Evolutionary conservation across 1,284 basidiomycete species (phyloP).

Genomic region (Leccinum fuscescens): DNA sequence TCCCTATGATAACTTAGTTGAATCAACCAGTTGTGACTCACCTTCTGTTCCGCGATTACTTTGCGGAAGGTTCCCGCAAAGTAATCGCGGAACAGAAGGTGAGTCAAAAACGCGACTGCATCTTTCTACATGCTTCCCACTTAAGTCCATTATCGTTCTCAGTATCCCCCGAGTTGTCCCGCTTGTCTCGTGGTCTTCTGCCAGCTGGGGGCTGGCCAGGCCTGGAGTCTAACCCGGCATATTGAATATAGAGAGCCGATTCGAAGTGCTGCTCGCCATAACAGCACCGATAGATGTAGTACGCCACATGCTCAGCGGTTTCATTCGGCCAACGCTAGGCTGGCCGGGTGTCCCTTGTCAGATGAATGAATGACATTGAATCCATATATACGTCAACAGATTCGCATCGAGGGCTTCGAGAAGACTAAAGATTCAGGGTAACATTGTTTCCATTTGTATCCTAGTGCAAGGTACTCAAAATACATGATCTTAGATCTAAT

Average conservation of each 20-base stretch:
- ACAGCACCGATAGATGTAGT: constrained; percentile 28
- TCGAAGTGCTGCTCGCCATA: constrained; percentile 41
- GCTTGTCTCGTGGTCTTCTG: neutral
- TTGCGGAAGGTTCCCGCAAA: neutral
- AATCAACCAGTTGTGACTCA: neutral
- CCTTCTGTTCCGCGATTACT: neutral
- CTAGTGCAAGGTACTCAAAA: neutral
- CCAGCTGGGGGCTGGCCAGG: neutral
- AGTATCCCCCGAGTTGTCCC: neutral
- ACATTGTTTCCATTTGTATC: neutral
- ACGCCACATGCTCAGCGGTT: neutral
- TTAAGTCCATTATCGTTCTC: neutral
- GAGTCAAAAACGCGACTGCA: too few species aligned
- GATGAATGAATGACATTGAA: neutral
- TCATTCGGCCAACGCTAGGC: neutral
- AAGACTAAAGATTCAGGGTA: neutral
- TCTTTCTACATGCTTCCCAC: neutral
- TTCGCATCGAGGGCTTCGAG: neutral
- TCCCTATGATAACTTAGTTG: too few species aligned
- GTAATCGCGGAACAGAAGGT: too few species aligned
- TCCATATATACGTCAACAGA: neutral
- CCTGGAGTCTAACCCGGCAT: neutral
- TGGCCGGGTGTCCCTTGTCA: neutral
- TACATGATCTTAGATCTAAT: neutral
- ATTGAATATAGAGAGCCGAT: constrained; percentile 35